Evolutionary conservation across 2,329 filamentous ascomycete species (phyloP).

Genomic region (Nothopassalora personata): DNA sequence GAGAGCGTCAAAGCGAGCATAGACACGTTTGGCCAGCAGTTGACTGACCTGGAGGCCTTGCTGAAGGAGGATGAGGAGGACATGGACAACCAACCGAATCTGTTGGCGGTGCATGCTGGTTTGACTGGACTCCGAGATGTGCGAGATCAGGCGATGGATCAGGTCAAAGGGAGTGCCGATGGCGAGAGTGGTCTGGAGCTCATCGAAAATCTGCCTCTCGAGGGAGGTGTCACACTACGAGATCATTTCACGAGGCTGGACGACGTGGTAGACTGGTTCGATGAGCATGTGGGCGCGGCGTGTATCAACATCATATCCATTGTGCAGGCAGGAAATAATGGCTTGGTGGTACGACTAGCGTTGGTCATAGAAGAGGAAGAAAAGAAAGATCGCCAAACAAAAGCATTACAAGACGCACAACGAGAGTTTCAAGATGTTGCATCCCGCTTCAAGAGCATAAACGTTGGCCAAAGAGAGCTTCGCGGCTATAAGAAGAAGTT

Average conservation of each 20-base stretch:
- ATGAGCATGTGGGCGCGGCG: conserved; percentile 84
- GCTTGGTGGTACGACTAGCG: conserved; percentile 83
- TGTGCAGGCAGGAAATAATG: conserved; percentile 78
- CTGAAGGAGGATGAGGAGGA: conserved; percentile 79
- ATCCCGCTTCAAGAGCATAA: conserved; percentile 88
- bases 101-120: conserved; percentile 85
- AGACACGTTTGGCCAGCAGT: conserved; percentile 75
- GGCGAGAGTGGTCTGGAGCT: conserved; percentile 95
- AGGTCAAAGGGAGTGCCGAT: conserved; percentile 67
- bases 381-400: conserved; percentile 87
- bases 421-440: conserved; percentile 95
- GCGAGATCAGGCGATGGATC: conserved; percentile 91
- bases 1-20: conserved; percentile 89
- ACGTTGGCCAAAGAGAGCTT: conserved; percentile 75
- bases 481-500: conserved; percentile 98
- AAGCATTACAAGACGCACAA: conserved; percentile 86
- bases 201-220: conserved; percentile 64
- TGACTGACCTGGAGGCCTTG: conserved; percentile 71
- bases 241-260: conserved; percentile 87
- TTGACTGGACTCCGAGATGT: conserved; percentile 90
- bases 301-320: conserved; percentile 87
- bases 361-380: conserved; percentile 93
- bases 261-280: conserved; percentile 86
- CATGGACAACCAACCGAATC: conserved; percentile 82
- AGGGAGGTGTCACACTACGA: conserved; percentile 67